phyloP scores from a whole-genome alignment of 176 grass and related monocot genomes.

The Oryza meyeriana region DNA sequence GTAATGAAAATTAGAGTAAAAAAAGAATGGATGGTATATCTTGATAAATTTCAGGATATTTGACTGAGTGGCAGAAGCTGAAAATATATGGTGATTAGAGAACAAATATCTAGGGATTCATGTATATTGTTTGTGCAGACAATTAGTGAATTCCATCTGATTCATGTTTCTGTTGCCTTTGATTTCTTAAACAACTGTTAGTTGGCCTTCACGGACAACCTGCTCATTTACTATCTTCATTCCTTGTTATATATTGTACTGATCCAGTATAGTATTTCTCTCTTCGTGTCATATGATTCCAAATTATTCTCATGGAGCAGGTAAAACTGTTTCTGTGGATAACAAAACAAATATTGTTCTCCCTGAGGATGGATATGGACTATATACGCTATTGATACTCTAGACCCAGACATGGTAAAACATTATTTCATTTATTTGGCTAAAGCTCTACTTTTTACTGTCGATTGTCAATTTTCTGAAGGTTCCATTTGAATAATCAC shows the following conservation, averaged over 20 bases:
- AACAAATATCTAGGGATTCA: not conserved
- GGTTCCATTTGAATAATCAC: not conserved
- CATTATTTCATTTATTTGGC: not conserved
- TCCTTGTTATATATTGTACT: not conserved
- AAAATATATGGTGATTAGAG: not conserved
- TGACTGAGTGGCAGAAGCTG: not conserved
- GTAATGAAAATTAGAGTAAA: not conserved
- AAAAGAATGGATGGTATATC: not conserved
- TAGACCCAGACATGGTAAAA: constrained; percentile 85
- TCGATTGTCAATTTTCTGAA: not conserved
- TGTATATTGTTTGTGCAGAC: not conserved
- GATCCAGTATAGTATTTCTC: not conserved
- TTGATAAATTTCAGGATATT: not conserved
- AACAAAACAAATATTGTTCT: constrained; percentile 66
- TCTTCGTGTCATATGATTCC: constrained; percentile 13
- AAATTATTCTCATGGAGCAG: constrained; percentile 45
- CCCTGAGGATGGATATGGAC: constrained; percentile 83
- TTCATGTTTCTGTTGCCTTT: not conserved
- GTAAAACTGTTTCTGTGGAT: constrained; percentile 83
- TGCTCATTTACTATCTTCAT: not conserved
- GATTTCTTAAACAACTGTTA: not conserved
- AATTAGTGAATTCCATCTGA: not conserved
- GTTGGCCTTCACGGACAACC: not conserved
- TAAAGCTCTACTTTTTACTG: constrained; percentile 25
- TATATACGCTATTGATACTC: constrained; percentile 84